A percentile compares a stretch with the other conserved stretches of the same genome.
Evolutionary conservation across 2,329 filamentous ascomycete species (phyloP).

Genomic region (Allantophomopsis lycopodina): DNA sequence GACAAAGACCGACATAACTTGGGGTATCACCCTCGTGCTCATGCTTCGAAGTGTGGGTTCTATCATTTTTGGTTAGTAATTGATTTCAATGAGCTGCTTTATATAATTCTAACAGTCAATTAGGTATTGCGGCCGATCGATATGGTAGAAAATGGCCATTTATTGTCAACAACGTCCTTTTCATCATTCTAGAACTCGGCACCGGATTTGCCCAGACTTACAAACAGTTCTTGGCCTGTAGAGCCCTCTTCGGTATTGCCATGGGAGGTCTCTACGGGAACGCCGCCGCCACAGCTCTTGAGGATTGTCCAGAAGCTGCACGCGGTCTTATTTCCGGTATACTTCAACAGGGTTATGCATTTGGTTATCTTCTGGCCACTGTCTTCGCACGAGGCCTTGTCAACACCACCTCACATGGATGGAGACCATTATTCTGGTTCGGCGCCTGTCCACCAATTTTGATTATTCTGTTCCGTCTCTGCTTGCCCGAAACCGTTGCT

Average conservation of each 20-base stretch:
- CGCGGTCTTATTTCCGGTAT: slow-evolving; percentile 74
- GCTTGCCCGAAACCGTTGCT: slow-evolving; percentile 64
- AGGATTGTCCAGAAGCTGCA: slow-evolving; percentile 33
- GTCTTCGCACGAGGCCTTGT: slow-evolving; percentile 54
- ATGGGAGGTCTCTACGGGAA: slow-evolving; percentile 77
- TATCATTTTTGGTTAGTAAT: slow-evolving; percentile 46
- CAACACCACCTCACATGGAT: slow-evolving; percentile 63
- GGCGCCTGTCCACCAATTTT: slow-evolving; percentile 67
- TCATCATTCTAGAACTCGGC: slow-evolving; percentile 59
- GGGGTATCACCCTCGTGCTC: slow-evolving; percentile 63
- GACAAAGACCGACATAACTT: slow-evolving; percentile 54
- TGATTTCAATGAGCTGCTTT: no score
- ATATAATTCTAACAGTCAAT: no score
- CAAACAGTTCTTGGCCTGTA: slow-evolving; percentile 51
- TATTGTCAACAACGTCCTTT: slow-evolving; percentile 59
- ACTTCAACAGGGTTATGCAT: slow-evolving; percentile 68
- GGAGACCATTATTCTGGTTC: slow-evolving; percentile 85
- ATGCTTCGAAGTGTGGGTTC: slow-evolving; percentile 65
- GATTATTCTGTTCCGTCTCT: slow-evolving; percentile 67
- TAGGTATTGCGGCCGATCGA: slow-evolving; percentile 52
- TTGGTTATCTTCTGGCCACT: slow-evolving; percentile 69
- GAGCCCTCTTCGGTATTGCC: slow-evolving; percentile 64
- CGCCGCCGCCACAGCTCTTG: slow-evolving; percentile 64
- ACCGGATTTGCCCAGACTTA: slow-evolving; percentile 68
- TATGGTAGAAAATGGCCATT: slow-evolving; percentile 76